Evolutionary conservation across 371 early-diverging fungal species (phyloP), one percentile per base, ranked within the genome.

Genomic region (Mucor mucedo): DNA sequence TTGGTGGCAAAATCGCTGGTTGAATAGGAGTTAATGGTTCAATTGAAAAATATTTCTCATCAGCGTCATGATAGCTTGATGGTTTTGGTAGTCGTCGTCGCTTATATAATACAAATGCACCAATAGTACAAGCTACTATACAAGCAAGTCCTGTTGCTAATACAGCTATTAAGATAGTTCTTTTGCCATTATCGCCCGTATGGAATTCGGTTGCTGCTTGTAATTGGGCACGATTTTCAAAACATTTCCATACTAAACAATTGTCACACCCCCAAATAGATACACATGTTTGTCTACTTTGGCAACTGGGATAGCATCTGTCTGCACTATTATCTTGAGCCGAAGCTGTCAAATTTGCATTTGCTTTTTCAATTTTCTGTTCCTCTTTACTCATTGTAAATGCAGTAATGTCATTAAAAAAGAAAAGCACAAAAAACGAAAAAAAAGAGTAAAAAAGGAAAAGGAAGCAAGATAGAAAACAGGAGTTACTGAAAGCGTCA

Each of bases 111-210:
- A 73, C 79, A 65, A 78, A 60, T 14, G 72, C 73, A 28, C 62
- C 72, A 8, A 78, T 29, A 2, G 74, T 67, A 0, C 50, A 61
- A 8, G 59, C 53, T 42, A 78, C 62, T 41, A 72, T 30, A 32
- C 68, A 65, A 32, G 59, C 75, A 5, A 74, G 55, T 29, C 75
- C 72, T n/a, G 75, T 72, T 11, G 69, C 70, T 28, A 77, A 52
- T 1, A 75, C 78, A 38, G 75, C 78, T 57, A 77, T 70, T 28
- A 77, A 40, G n/a, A 59, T 64, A 14, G 59, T 68, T 48, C 48
- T 32, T 2, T 62, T 14, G 1, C 33, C 41, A 48, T 35, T 35
- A 14, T 59, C 30, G 14, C 44, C 27, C 27, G 55, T 32, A 38
- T 47, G 16, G 21, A 35, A 57, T 32, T 57, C 57, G 29, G 52